These are phyloP conservation scores for Malassezia restricta DNA, from an alignment of 1,284 basidiomycete genomes.

Conservation along the genomic window DNA sequence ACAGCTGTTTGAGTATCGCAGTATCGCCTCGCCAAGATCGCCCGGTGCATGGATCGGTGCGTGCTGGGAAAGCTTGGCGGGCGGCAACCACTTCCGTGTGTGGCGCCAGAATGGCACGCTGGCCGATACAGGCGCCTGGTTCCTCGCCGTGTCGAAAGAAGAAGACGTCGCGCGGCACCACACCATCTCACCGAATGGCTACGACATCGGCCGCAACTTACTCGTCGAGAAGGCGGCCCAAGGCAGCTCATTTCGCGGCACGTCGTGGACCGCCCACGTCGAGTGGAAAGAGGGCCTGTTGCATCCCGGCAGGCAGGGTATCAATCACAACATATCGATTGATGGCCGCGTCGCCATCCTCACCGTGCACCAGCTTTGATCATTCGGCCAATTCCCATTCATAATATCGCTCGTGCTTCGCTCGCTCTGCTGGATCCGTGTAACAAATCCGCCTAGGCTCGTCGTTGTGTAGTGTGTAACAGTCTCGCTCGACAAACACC, in stretches of 20 bases:
- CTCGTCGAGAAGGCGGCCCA: slow-evolving; percentile 34
- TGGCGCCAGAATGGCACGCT: slow-evolving; percentile 47
- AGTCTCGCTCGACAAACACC: slow-evolving; percentile 9
- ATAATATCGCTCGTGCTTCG: slow-evolving; percentile 8
- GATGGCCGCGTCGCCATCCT: slow-evolving; percentile 39
- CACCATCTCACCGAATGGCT: slow-evolving; percentile 43
- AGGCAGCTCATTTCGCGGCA: slow-evolving; percentile 36
- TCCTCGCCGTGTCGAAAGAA: slow-evolving; percentile 44
- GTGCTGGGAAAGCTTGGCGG: slow-evolving; percentile 40
- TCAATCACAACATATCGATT: slow-evolving; percentile 44
- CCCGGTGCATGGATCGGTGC: slow-evolving; percentile 43
- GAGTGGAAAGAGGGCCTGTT: slow-evolving; percentile 43
- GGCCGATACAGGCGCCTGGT: slow-evolving; percentile 46
- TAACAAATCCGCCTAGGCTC: no score
- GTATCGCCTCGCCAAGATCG: slow-evolving; percentile 37
- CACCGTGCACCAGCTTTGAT: slow-evolving; percentile 24
- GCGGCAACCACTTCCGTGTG: slow-evolving; percentile 45
- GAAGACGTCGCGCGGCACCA: slow-evolving; percentile 39
- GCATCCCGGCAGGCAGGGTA: slow-evolving; percentile 31
- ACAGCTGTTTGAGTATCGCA: slow-evolving; percentile 44
- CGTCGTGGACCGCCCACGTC: slow-evolving; percentile 37
- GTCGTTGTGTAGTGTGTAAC: not conserved
- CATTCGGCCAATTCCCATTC: not conserved
- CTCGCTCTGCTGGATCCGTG: not conserved
- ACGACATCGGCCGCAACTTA: slow-evolving; percentile 43